phyloP scores from a whole-genome alignment of 2,329 filamentous ascomycete genomes.

The Beauveria sp. region DNA sequence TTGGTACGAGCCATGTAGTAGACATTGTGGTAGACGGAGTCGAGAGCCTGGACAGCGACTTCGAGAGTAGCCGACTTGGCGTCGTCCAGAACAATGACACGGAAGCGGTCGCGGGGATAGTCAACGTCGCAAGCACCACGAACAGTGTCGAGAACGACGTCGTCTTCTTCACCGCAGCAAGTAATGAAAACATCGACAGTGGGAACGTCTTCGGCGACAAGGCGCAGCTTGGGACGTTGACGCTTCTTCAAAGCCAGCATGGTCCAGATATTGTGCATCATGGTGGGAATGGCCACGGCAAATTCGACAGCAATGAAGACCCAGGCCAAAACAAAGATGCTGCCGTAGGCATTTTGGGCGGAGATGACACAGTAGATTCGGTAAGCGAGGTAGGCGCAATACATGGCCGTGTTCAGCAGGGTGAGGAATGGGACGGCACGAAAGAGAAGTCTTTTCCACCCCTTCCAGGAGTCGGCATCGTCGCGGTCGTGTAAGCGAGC shows the following conservation, averaged over 20 bases:
- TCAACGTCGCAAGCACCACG: conserved; percentile 46
- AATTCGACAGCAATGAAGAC: conserved; percentile 49
- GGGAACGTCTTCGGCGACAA: conserved; percentile 40
- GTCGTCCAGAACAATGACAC: conserved; percentile 50
- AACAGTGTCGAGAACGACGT: conserved; percentile 49
- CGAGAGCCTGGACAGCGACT: conserved; percentile 28
- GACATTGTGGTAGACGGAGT: conserved; percentile 37
- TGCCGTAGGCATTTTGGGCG: conserved; percentile 34
- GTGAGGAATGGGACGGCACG: conserved; percentile 30
- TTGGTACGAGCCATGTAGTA: conserved; percentile 46
- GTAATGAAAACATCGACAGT: conserved; percentile 51
- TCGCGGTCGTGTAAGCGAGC: conserved; percentile 34
- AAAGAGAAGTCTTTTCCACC: conserved; percentile 35
- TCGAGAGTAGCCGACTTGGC: conserved; percentile 38
- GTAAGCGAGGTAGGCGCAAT: conserved; percentile 40
- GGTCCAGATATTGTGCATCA: conserved; percentile 51
- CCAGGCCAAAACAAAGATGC: conserved; percentile 44
- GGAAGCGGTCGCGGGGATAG: conserved; percentile 44
- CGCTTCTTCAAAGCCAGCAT: conserved; percentile 49
- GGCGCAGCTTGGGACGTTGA: conserved; percentile 42
- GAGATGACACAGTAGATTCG: conserved; percentile 45
- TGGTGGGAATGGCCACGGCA: conserved; percentile 42
- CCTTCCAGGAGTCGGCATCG: conserved; percentile 36
- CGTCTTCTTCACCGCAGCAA: conserved; percentile 49
- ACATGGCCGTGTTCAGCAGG: conserved; percentile 33